A percentile compares a stretch with the other conserved stretches of the same genome.
These are phyloP conservation scores for Emmonsiellopsis sp. DNA, from an alignment of 2,329 filamentous ascomycete genomes.

Conservation along the genomic window DNA sequence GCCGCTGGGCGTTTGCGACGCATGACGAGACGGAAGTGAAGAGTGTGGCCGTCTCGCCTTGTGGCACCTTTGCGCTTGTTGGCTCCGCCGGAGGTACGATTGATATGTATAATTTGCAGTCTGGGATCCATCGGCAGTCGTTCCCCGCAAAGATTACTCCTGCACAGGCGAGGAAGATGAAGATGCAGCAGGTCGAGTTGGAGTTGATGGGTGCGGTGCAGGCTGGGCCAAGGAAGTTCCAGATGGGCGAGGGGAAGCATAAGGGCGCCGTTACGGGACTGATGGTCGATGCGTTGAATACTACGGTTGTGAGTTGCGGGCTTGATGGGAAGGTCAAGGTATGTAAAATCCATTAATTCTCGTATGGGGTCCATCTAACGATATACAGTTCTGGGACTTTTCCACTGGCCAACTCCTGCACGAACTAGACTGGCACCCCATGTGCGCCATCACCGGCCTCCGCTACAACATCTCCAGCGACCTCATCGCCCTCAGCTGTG, in stretches of 20 bases:
- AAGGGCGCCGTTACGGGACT: slow-evolving; percentile 75
- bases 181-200: slow-evolving; percentile 46
- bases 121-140: slow-evolving; percentile 74
- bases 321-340: slow-evolving; percentile 82
- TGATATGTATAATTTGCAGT: slow-evolving; percentile 96
- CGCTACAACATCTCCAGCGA: slow-evolving; percentile 77
- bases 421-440: slow-evolving; percentile 74
- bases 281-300: slow-evolving; percentile 81
- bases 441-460: slow-evolving; percentile 65
- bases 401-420: slow-evolving; percentile 67
- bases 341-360: slow-evolving; percentile 5
- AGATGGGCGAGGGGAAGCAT: slow-evolving; percentile 59
- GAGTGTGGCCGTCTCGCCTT: slow-evolving; percentile 80
- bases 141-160: slow-evolving; percentile 75
- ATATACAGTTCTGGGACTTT: slow-evolving; percentile 76
- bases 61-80: slow-evolving; percentile 85
- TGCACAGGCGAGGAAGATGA: slow-evolving; percentile 66
- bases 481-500: slow-evolving; percentile 77
- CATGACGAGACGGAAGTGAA: slow-evolving; percentile 70
- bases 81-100: slow-evolving; percentile 75
- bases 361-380: not conserved
- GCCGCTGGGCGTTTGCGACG: slow-evolving; percentile 85
- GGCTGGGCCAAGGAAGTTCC: slow-evolving; percentile 35
- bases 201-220: slow-evolving; percentile 44
- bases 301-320: slow-evolving; percentile 73